These are phyloP conservation scores for Russula compacta DNA, from an alignment of 768 basidiomycete species.

Conservation along the genomic window DNA sequence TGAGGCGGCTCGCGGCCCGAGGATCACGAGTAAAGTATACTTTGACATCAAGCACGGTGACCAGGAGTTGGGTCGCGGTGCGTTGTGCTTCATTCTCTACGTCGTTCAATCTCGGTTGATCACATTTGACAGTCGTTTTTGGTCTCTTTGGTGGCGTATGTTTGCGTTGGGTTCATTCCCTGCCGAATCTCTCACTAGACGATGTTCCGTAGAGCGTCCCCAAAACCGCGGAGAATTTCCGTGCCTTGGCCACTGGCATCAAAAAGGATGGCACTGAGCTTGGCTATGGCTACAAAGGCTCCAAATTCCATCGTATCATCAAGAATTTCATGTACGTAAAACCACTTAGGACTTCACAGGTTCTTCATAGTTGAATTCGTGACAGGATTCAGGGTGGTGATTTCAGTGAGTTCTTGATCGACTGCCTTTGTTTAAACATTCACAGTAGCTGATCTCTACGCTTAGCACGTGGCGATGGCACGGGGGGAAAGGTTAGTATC, in stretches of 20 bases:
- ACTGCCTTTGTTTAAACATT: conserved; percentile 6
- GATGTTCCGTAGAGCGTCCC: conserved; percentile 63
- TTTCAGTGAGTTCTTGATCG: conserved; percentile 59
- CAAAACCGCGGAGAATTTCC: conserved; percentile 97
- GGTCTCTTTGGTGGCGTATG: conserved; percentile 84
- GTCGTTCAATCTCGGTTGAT: background rate
- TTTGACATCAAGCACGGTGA: conserved; percentile 95
- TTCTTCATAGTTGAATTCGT: background rate
- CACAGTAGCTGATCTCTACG: conserved; percentile 5
- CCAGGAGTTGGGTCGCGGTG: conserved; percentile 73
- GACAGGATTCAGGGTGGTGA: conserved; percentile 94
- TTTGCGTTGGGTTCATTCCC: background rate
- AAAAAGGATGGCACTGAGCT: conserved; percentile 60
- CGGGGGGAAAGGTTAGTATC: conserved; percentile 70
- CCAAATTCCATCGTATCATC: conserved; percentile 94
- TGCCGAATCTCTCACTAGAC: background rate
- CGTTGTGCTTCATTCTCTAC: conserved; percentile 20
- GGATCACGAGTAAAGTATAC: conserved; percentile 87
- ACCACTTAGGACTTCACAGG: conserved; percentile 18
- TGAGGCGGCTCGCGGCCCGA: conserved; percentile 80
- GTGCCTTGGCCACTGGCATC: conserved; percentile 78
- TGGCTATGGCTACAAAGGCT: conserved; percentile 90
- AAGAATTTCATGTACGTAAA: conserved; percentile 73
- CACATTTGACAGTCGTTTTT: conserved; percentile 50
- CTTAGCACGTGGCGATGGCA: conserved; percentile 74